A percentile compares a stretch with the other conserved stretches of the same genome.
Evolutionary conservation across 768 basidiomycete species (phyloP).

Genomic region (Candolleomyces aberdarensis): DNA sequence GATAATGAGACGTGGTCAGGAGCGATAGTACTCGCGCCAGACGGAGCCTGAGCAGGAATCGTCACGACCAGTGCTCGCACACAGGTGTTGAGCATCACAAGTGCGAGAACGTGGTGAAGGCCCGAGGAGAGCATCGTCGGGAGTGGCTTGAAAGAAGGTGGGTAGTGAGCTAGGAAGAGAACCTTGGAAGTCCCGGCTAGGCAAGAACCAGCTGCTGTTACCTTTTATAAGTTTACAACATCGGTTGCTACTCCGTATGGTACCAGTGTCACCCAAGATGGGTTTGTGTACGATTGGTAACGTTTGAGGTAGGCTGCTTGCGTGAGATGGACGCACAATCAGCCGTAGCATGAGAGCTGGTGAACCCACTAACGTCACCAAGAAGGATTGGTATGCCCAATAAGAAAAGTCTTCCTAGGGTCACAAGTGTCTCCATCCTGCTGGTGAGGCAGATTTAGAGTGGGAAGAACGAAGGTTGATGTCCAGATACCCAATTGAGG

Average conservation of each 20-base stretch:
- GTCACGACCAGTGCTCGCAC: not conserved
- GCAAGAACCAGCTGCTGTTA: too few species aligned
- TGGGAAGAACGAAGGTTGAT: not conserved
- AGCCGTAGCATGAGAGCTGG: not conserved
- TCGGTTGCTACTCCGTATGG: not conserved
- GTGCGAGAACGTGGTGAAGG: not conserved
- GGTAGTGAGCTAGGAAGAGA: not conserved
- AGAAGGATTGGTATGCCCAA: not conserved
- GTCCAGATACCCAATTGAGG: not conserved
- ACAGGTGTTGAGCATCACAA: not conserved
- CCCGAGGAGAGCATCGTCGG: not conserved
- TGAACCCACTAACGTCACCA: not conserved
- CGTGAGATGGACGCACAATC: not conserved
- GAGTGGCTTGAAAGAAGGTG: not conserved
- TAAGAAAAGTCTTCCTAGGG: not conserved
- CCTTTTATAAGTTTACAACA: not conserved
- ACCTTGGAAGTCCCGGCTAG: not conserved
- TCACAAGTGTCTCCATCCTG: not conserved
- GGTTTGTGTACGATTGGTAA: not conserved
- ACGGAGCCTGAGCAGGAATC: not conserved
- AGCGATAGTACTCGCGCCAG: not conserved
- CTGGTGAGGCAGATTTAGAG: not conserved
- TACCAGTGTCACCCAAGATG: not conserved
- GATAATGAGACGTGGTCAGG: conserved; percentile 2
- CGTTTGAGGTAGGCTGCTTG: not conserved